Evolutionary conservation across 1,284 basidiomycete species (phyloP), one percentile per base, ranked within the genome.

Genomic region (Ustilago esculenta): DNA sequence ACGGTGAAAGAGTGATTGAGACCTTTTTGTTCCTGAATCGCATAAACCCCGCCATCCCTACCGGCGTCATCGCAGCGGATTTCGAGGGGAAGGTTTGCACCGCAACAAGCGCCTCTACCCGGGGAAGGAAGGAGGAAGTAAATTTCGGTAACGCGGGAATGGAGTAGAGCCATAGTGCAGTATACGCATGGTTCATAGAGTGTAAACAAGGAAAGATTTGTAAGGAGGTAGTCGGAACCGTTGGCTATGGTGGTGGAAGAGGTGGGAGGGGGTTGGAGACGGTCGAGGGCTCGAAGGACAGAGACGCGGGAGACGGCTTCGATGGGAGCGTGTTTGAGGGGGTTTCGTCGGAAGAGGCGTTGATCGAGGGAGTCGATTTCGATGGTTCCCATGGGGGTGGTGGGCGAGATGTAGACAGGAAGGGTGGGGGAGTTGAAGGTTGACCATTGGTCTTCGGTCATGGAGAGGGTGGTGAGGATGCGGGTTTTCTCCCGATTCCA

Each of bases 1-100:
- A 83, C 83, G 27, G 82, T 79, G 47, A 82, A 84, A 27, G 63
- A 59, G 51, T 84, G 83, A 55, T 84, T 84, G 15, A 84, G 54
- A 0, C 83, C 81, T 30, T 72, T 77, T 47, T 84, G 82, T 61
- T 84, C 84, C 44, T 84, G 84, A 11, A 84, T 60, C 5, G 73
- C 74, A 43, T 80, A 83, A 14, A 77, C 55, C 1, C 80, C 80
- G 1, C 80, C 80, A 35, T 76, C 77, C 8, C 52, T 21, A 9
- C 42, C 73, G 1, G 40, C 50, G 8, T 50, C 72, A 5, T 67
- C 53, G 43, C 71, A 74, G 11, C 27, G 29, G 3, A 39, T 23
- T 1, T 14, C 11, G 0, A 40, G 18, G 18, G 34, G 37, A 6
- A 65, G 30, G 2, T 67, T 34, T 0, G 70, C 55, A 18, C 80